Conservation (phyloP, 2,329 filamentous ascomycete genomes). For the Aspergillus sp. region DNA sequence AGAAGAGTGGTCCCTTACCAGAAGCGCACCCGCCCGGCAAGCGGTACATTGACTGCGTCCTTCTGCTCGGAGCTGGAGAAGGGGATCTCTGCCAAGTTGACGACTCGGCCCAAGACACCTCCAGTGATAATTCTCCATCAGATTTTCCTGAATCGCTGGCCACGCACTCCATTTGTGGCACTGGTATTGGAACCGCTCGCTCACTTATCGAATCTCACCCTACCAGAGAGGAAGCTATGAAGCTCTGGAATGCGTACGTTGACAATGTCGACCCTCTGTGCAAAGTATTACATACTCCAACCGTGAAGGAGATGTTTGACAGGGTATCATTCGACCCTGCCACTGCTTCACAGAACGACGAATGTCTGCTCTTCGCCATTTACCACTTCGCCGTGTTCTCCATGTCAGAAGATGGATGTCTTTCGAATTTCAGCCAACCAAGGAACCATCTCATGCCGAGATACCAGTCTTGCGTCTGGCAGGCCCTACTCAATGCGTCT, state of each 20-base stretch:
- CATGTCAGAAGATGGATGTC: conserved; percentile 22
- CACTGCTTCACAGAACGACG: conserved; percentile 33
- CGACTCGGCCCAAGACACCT: conserved; percentile 22
- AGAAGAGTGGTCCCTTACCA: neutral
- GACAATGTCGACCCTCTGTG: conserved; percentile 75
- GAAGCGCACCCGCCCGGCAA: conserved; percentile 33
- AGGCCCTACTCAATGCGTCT: conserved; percentile 25
- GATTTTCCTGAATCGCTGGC: neutral
- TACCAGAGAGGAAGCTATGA: conserved; percentile 54
- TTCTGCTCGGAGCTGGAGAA: conserved; percentile 30
- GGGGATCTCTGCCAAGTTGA: conserved; percentile 32
- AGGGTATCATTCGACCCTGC: conserved; percentile 56
- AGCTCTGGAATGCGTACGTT: conserved; percentile 75
- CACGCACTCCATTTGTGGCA: neutral
- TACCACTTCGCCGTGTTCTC: conserved; percentile 28
- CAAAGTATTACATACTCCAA: conserved; percentile 74
- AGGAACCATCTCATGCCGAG: conserved; percentile 8
- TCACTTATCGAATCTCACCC: conserved; percentile 18
- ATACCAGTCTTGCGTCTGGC: conserved; percentile 14
- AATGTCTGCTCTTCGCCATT: conserved; percentile 42
- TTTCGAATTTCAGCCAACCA: conserved; percentile 1
- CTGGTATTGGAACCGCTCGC: neutral
- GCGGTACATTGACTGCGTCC: conserved; percentile 48
- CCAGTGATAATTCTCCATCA: neutral
- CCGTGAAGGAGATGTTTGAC: conserved; percentile 67